Conservation (phyloP, 805 yeast species). For the Zygotorulaspora chibaensis region DNA sequence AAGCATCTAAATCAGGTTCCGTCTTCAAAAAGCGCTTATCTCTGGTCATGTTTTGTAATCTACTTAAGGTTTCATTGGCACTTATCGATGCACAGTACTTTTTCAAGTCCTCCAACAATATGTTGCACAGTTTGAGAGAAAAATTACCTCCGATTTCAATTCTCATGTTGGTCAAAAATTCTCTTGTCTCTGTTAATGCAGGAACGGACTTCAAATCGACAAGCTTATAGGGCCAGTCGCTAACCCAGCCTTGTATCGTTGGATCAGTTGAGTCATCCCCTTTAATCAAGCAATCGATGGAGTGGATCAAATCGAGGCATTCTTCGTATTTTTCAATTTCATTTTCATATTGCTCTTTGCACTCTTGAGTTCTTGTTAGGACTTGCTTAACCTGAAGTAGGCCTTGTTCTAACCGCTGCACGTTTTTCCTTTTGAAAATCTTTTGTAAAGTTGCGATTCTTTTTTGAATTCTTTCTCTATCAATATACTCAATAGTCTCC, state of each 20-base stretch:
- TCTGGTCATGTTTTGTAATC: conserved; percentile 35
- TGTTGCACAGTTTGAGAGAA: conserved; percentile 50
- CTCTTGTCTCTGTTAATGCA: conserved; percentile 40
- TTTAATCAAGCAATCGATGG: conserved; percentile 52
- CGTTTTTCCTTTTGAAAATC: conserved; percentile 51
- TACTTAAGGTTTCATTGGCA: conserved; percentile 44
- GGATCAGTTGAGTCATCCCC: conserved; percentile 42
- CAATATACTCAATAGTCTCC: conserved; percentile 42
- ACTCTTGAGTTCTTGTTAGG: conserved; percentile 42
- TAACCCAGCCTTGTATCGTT: conserved; percentile 30
- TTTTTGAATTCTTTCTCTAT: conserved; percentile 44
- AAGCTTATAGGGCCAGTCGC: conserved; percentile 41
- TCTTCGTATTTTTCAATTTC: conserved; percentile 46
- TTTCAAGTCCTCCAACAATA: conserved; percentile 59
- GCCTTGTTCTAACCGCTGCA: conserved; percentile 58
- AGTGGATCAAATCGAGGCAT: conserved; percentile 55
- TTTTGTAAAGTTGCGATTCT: conserved; percentile 50
- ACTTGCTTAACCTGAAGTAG: conserved; percentile 47
- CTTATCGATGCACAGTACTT: conserved; percentile 50
- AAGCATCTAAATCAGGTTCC: conserved; percentile 38
- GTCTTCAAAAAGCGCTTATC: conserved; percentile 40
- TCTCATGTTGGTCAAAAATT: conserved; percentile 51
- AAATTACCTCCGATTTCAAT: conserved; percentile 68
- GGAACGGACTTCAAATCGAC: conserved; percentile 32
- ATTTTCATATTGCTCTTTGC: conserved; percentile 22